Percentiles rank a stretch among this genome's conserved stretches.
These are phyloP conservation scores for Magnaporthiopsis incrustans DNA, from an alignment of 2,329 filamentous ascomycete species.

Conservation along the genomic window DNA sequence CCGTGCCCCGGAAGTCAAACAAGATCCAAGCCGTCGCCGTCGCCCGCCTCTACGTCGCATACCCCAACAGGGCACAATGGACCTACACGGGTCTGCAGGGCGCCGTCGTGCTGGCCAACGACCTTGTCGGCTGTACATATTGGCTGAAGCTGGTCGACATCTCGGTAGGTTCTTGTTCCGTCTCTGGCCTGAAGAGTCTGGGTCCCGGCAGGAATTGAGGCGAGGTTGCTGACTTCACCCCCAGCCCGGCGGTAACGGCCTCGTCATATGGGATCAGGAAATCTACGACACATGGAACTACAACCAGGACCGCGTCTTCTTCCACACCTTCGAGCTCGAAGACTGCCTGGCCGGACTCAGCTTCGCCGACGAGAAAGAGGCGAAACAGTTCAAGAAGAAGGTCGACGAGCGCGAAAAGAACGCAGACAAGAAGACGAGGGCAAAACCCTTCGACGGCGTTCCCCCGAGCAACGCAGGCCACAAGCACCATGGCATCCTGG, in stretches of 20 bases:
- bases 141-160: conserved; percentile 98
- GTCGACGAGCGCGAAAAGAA: conserved; percentile 95
- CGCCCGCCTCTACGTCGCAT: conserved; percentile 85
- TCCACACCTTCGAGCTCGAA: conserved; percentile 94
- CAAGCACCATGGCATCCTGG: conserved; percentile 41
- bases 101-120: conserved; percentile 83
- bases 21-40: conserved; percentile 96
- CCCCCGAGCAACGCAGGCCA: conserved; percentile 28
- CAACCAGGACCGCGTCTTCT: conserved; percentile 95
- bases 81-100: conserved; percentile 90
- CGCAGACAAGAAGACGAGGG: conserved; percentile 76
- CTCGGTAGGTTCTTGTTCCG: conserved; percentile 52
- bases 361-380: conserved; percentile 95
- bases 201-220: conserved; percentile 7
- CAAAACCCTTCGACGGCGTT: conserved; percentile 62
- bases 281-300: conserved; percentile 93
- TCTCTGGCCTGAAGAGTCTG: conserved; percentile 1
- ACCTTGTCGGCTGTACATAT: conserved; percentile 89
- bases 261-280: conserved; percentile 92
- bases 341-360: conserved; percentile 84
- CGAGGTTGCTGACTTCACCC: conserved; percentile 6
- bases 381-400: conserved; percentile 94
- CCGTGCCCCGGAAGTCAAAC: conserved; percentile 87
- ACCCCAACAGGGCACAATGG: conserved; percentile 82
- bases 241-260: conserved; percentile 65